Base-by-base conservation (phyloP, 1,139 yeast species). In the Saccharomyces hybrid region DNA sequence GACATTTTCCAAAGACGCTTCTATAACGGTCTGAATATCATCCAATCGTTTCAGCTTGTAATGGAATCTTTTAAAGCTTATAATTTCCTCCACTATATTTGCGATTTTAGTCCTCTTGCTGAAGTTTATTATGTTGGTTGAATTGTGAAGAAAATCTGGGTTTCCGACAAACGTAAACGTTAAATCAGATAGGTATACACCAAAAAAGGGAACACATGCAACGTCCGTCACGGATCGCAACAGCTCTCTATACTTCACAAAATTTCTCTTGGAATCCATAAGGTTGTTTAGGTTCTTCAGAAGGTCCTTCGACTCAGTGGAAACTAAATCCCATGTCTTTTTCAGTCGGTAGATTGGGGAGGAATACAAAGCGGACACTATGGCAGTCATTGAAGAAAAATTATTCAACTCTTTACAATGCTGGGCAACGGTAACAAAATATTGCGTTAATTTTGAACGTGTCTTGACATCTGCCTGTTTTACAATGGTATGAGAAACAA, bases 201-300 rank as follows among this genome's bases (percentile, higher is more conserved):
- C 98, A 64, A 91, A 83, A 67, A 90, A 91, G 30, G 98, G 98
- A 50, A 91, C 83, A 66, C 95, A 88, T 2, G 97, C 90, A 54
- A 81, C 85, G 16, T 89, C 88, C n/a, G 74, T 72, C 50, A 88
- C 81, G 55, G 84, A 80, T 61, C 83, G 81, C 62, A 91, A 75
- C 60, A 87, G 80, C 62, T 88, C 95, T 64, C 98, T 80, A 70
- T 91, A 91, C 63, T 87, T 95, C 61, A 81, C 83, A 70, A 90
- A 91, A 68, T 91, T 91, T 62, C 95, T 81, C 13, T 88, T 82
- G 20, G 95, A 85, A 64, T 88, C 89, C 95, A 91, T 89, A 60
- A 91, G 74, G 60, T 81, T 81, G 69, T 88, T 89, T 84, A 91
- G 80, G 60, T 80, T 81, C 50, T 82, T 83, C 64, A 88, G 78